These are phyloP conservation scores for Backusella liffmaniae DNA, from an alignment of 192 early-diverging fungal genomes.

Conservation along the genomic window DNA sequence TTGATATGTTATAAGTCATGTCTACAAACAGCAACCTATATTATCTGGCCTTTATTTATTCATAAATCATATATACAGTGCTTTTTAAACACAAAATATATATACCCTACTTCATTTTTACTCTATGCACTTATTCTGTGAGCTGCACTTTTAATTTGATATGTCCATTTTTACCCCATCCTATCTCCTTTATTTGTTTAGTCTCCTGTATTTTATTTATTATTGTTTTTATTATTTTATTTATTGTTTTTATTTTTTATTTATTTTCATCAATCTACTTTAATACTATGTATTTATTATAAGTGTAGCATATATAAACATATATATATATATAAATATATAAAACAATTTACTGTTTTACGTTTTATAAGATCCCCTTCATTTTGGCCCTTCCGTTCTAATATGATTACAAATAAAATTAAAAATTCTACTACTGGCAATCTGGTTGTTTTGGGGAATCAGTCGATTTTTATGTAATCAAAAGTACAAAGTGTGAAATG, in stretches of 20 bases:
- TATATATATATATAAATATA: slow-evolving; percentile 2
- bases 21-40: not conserved
- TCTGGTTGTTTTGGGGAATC: not conserved
- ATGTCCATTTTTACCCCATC: not conserved
- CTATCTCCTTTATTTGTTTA: not conserved
- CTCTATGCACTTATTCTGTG: not conserved
- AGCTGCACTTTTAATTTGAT: not conserved
- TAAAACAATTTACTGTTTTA: not conserved
- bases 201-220: not conserved
- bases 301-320: not conserved
- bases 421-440: not conserved
- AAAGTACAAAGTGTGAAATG: not conserved
- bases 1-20: slow-evolving; percentile 5
- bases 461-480: not conserved
- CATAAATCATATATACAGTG: slow-evolving; percentile 3
- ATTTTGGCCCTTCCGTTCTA: not conserved
- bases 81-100: not conserved
- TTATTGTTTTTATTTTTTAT: not conserved
- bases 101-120: slow-evolving; percentile 1
- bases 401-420: slow-evolving; percentile 10
- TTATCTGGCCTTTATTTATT: not conserved
- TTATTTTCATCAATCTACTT: not conserved
- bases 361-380: not conserved
- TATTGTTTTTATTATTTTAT: not conserved
- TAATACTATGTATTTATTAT: not conserved